phyloP scores from a whole-genome alignment of 208 protist species.

The Crithidia bombi region DNA sequence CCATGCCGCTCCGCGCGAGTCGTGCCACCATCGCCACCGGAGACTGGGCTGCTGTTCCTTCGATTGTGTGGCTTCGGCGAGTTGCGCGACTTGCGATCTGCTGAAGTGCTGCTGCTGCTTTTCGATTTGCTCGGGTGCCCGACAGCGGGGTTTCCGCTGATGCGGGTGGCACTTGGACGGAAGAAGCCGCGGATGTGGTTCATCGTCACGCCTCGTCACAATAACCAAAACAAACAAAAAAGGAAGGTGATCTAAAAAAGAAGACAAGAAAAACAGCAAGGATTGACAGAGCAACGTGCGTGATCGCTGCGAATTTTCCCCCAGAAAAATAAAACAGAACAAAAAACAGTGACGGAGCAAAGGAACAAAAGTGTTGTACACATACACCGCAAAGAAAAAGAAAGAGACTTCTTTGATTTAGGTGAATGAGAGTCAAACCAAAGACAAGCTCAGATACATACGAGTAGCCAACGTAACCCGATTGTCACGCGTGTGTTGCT shows the following conservation, averaged over 20 bases:
- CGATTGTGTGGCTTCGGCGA: slow-evolving; percentile 2
- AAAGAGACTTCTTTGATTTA: too few relatives aligned
- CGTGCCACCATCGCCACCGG: neutral
- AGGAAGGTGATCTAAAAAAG: neutral
- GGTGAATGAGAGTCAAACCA: too few relatives aligned
- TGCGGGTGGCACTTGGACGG: neutral
- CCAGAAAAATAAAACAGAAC: too few relatives aligned
- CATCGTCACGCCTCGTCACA: neutral
- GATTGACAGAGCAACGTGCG: neutral
- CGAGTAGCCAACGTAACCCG: too few relatives aligned
- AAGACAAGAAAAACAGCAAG: neutral
- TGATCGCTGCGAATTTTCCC: too few relatives aligned
- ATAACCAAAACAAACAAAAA: neutral
- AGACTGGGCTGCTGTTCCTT: neutral
- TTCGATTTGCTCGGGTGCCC: neutral
- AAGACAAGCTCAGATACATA: too few relatives aligned
- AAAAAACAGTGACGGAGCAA: too few relatives aligned
- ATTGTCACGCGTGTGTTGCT: too few relatives aligned
- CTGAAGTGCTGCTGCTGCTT: neutral
- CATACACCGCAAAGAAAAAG: too few relatives aligned
- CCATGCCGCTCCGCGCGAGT: neutral
- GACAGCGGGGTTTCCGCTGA: neutral
- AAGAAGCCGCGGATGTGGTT: slow-evolving; percentile 24
- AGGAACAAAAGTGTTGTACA: too few relatives aligned
- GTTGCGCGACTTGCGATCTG: neutral